A percentile compares a stretch with the other conserved stretches of the same genome.
phyloP scores from a whole-genome alignment of 2,329 filamentous ascomycete genomes.

The Gaeumannomyces sp. region DNA sequence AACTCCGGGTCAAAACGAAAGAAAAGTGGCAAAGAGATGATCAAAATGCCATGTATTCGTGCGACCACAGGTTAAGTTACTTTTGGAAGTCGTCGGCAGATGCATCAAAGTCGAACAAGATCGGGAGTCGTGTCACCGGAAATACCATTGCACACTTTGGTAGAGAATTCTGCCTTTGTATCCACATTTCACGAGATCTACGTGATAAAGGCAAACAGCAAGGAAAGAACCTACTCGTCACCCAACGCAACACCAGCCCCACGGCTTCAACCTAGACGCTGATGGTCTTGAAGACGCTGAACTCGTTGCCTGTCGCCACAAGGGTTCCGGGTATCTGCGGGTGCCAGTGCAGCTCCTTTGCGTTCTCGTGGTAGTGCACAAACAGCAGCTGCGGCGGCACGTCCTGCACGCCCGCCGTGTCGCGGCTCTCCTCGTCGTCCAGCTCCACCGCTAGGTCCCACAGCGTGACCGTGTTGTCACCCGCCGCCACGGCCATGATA shows the following conservation, averaged over 20 bases:
- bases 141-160: not conserved
- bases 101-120: not conserved
- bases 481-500: slow-evolving; percentile 85
- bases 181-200: not conserved
- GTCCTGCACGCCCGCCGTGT: slow-evolving; percentile 79
- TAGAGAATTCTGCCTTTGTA: not conserved
- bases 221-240: not conserved
- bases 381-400: slow-evolving; percentile 93
- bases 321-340: slow-evolving; percentile 87
- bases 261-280: slow-evolving; percentile 50
- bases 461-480: slow-evolving; percentile 87
- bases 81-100: not conserved
- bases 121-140: not conserved
- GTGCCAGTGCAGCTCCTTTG: slow-evolving; percentile 97
- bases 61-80: no score
- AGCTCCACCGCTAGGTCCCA: slow-evolving; percentile 97
- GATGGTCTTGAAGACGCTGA: slow-evolving; percentile 80
- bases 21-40: no score
- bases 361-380: slow-evolving; percentile 90
- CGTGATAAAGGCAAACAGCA: not conserved
- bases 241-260: not conserved
- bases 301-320: slow-evolving; percentile 85
- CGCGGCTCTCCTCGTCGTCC: slow-evolving; percentile 92
- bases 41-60: no score
- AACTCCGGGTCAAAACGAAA: no score